Evolutionary conservation across 257 asterid species (phyloP).

Genomic region (Knoxia roxburghii): DNA sequence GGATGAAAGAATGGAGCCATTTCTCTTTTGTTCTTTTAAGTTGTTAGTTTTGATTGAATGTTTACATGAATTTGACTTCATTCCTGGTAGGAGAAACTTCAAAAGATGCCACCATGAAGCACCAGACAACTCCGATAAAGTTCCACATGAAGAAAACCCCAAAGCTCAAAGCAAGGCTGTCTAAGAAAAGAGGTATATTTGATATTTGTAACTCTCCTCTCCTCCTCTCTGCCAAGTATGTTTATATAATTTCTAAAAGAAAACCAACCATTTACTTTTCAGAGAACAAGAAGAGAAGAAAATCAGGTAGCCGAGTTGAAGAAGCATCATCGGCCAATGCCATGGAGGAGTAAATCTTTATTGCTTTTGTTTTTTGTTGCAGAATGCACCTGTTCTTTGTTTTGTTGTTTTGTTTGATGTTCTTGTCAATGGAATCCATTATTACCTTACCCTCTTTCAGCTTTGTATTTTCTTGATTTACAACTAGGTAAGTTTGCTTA

Average conservation of each 20-base stretch:
- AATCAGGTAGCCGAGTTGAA: conserved; percentile 29
- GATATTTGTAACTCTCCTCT: background rate
- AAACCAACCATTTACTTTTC: conserved; percentile 13
- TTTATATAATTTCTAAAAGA: too few relatives aligned
- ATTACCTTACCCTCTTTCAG: too few relatives aligned
- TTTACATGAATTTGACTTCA: too few relatives aligned
- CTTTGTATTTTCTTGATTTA: too few relatives aligned
- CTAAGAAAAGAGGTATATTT: conserved; percentile 58
- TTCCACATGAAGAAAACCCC: conserved; percentile 68
- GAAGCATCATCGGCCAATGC: conserved; percentile 38
- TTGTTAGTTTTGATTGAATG: background rate
- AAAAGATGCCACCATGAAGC: conserved; percentile 25
- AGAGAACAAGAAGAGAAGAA: conserved; percentile 47
- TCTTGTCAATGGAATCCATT: too few relatives aligned
- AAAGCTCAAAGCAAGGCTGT: conserved; percentile 42
- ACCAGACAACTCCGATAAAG: conserved; percentile 19
- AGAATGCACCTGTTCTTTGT: too few relatives aligned
- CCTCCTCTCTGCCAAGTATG: background rate
- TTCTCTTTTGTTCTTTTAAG: background rate
- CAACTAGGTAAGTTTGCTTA: too few relatives aligned
- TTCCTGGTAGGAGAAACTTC: conserved; percentile 23
- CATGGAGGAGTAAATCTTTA: conserved; percentile 47
- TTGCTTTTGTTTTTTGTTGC: too few relatives aligned
- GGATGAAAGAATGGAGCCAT: background rate
- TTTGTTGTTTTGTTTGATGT: too few relatives aligned